Conservation (phyloP, 805 yeast genomes). For the Yamadazyma takamatsuzukensis region DNA sequence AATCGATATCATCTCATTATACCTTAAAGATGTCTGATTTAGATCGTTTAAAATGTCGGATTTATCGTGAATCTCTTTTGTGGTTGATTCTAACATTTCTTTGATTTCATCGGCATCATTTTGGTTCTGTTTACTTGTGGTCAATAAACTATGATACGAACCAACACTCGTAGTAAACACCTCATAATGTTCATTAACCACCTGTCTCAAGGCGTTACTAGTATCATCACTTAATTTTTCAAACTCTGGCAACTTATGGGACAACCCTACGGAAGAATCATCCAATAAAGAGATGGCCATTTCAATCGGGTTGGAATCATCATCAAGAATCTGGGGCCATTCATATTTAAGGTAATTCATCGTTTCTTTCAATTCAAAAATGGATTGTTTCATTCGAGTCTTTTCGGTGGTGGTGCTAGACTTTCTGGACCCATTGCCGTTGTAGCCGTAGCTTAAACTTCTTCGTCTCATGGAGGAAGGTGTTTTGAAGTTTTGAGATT, state of each 20-base stretch:
- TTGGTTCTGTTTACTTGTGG: slow-evolving; percentile 64
- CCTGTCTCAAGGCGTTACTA: slow-evolving; percentile 53
- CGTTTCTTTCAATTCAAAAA: slow-evolving; percentile 33
- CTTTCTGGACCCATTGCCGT: too few species aligned
- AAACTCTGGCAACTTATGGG: slow-evolving; percentile 69
- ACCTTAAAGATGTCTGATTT: slow-evolving; percentile 57
- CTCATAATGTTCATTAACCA: slow-evolving; percentile 79
- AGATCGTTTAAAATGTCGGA: slow-evolving; percentile 60
- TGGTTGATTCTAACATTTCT: slow-evolving; percentile 45
- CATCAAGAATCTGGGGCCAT: slow-evolving; percentile 39
- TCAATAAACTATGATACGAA: slow-evolving; percentile 69
- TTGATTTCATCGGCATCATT: slow-evolving; percentile 47
- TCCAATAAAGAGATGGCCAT: slow-evolving; percentile 80
- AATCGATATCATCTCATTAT: slow-evolving; percentile 66
- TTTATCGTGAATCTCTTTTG: slow-evolving; percentile 48
- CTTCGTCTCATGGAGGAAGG: too few species aligned
- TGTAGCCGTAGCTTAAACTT: too few species aligned
- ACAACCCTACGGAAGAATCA: slow-evolving; percentile 86
- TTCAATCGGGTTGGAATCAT: slow-evolving; percentile 62
- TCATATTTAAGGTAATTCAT: slow-evolving; percentile 37
- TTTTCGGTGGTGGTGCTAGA: too few species aligned
- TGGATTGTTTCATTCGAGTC: slow-evolving; percentile 19
- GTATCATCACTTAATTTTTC: slow-evolving; percentile 54
- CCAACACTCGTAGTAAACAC: slow-evolving; percentile 84
- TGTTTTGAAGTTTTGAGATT: too few species aligned